Percentiles rank a stretch among this genome's conserved stretches.
Evolutionary conservation across 1,284 basidiomycete species (phyloP).

Genomic region (Boletus smithii): DNA sequence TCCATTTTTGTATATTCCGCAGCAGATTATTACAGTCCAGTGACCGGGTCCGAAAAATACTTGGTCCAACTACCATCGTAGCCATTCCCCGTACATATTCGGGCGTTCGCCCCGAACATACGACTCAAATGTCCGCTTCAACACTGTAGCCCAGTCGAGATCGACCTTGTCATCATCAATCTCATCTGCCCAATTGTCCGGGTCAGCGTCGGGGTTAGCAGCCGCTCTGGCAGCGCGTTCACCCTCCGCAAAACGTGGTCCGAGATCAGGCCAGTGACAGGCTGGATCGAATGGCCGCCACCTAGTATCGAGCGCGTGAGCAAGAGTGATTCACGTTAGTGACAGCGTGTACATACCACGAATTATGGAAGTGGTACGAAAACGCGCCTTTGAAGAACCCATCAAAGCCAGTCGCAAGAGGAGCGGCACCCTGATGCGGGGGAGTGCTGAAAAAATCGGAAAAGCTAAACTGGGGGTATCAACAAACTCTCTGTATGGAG

Average conservation of each 20-base stretch:
- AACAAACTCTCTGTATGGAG: conserved; percentile 37
- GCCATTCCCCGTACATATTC: conserved; percentile 76
- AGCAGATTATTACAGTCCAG: conserved; percentile 9
- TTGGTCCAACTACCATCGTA: conserved; percentile 43
- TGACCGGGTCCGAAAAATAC: not conserved
- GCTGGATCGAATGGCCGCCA: conserved; percentile 69
- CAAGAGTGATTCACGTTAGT: not conserved
- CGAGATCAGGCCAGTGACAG: conserved; percentile 28
- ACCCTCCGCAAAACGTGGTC: conserved; percentile 27
- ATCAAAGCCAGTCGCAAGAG: conserved; percentile 75
- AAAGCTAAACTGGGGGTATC: conserved; percentile 33
- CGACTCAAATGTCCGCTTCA: conserved; percentile 77
- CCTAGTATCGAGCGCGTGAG: conserved; percentile 36
- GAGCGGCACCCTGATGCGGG: conserved; percentile 57
- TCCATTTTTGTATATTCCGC: conserved; percentile 26
- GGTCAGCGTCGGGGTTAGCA: not conserved
- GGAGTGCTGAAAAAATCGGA: conserved; percentile 77
- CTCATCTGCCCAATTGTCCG: no score
- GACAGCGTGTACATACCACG: conserved; percentile 48
- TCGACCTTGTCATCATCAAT: conserved; percentile 48
- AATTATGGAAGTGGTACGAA: conserved; percentile 84
- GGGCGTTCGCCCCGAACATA: conserved; percentile 70
- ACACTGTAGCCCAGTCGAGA: conserved; percentile 71
- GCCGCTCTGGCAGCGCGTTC: conserved; percentile 44
- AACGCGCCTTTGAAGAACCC: conserved; percentile 83